Evolutionary conservation across 208 protist genomes (phyloP).

Genomic region (Herpetomonas muscarum): DNA sequence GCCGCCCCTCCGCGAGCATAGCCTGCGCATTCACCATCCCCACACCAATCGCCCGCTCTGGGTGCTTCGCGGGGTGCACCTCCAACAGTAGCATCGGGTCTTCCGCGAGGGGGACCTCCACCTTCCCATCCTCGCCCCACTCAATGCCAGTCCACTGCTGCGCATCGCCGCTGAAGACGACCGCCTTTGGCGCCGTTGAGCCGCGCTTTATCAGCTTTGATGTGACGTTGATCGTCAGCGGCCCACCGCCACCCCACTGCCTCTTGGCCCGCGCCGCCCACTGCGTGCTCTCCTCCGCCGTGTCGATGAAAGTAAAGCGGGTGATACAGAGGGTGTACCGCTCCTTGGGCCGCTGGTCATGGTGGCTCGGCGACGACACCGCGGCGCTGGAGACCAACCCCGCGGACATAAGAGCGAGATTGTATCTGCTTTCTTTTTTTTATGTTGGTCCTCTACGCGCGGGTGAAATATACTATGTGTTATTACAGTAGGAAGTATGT

Average conservation of each 20-base stretch:
- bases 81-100: slow-evolving; percentile 75
- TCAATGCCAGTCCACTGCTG: slow-evolving; percentile 42
- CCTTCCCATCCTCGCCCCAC: slow-evolving; percentile 30
- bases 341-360: background rate
- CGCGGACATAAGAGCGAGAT: background rate
- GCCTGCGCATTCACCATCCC: slow-evolving; percentile 66
- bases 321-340: slow-evolving; percentile 47
- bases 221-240: slow-evolving; percentile 55
- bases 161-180: slow-evolving; percentile 33
- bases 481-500: too few relatives aligned
- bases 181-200: slow-evolving; percentile 36
- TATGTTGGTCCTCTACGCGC: background rate
- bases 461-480: too few relatives aligned
- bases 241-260: slow-evolving; percentile 71
- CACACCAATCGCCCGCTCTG: slow-evolving; percentile 41
- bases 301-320: slow-evolving; percentile 77
- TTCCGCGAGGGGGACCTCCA: slow-evolving; percentile 49
- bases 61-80: slow-evolving; percentile 44
- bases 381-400: background rate
- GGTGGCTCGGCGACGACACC: background rate
- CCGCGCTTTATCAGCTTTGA: slow-evolving; percentile 46
- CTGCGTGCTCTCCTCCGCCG: slow-evolving; percentile 63
- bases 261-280: slow-evolving; percentile 52
- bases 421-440: background rate
- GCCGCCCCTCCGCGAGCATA: slow-evolving; percentile 54